These are phyloP conservation scores for Penicillium sp. DNA, from an alignment of 2,329 filamentous ascomycete species.

Conservation along the genomic window DNA sequence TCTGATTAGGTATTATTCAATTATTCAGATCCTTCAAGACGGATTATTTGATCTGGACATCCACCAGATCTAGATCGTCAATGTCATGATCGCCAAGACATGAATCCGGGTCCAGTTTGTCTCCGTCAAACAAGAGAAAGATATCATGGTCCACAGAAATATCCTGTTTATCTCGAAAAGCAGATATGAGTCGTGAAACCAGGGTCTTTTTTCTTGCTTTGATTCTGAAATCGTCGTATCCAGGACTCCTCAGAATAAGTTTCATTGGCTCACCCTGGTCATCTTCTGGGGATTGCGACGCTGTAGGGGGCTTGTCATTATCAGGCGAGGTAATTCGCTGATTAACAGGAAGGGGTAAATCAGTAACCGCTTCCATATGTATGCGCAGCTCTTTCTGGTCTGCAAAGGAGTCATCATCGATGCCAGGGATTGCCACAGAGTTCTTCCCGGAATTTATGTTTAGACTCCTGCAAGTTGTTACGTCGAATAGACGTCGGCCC, in stretches of 20 bases:
- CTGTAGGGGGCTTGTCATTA: not conserved
- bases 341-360: conserved; percentile 53
- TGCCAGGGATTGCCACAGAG: conserved; percentile 33
- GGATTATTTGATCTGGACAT: conserved; percentile 63
- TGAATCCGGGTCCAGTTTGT: conserved; percentile 60
- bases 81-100: conserved; percentile 68
- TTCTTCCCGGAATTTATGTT: conserved; percentile 54
- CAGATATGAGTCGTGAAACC: conserved; percentile 60
- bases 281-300: conserved; percentile 8
- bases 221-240: conserved; percentile 51
- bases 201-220: conserved; percentile 49
- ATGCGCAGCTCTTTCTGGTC: conserved; percentile 57
- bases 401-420: conserved; percentile 42
- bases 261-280: conserved; percentile 38
- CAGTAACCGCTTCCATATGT: conserved; percentile 75
- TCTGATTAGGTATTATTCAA: not conserved
- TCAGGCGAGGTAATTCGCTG: conserved; percentile 9
- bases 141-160: conserved; percentile 56
- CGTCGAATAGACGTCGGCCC: conserved; percentile 67
- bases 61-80: conserved; percentile 70
- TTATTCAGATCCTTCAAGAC: not conserved
- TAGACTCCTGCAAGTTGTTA: conserved; percentile 69
- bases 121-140: conserved; percentile 72
- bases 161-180: conserved; percentile 57
- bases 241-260: conserved; percentile 53